Percentiles rank a stretch among this genome's conserved stretches.
phyloP scores from a whole-genome alignment of 768 basidiomycete genomes.

The Rhizopogon roseolus region DNA sequence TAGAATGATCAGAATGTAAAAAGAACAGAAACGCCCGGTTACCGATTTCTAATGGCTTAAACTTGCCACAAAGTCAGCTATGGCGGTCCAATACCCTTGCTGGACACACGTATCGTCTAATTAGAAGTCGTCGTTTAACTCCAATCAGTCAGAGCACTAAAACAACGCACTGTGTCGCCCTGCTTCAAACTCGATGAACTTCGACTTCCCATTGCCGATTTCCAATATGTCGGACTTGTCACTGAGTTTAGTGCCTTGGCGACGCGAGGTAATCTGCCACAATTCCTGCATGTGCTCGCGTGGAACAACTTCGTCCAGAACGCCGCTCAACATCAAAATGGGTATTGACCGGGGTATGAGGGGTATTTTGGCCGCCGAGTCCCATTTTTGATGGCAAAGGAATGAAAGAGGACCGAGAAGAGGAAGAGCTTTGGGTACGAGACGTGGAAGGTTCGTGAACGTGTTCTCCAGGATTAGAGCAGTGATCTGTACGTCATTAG shows the following conservation, averaged over 20 bases:
- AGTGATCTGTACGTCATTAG: constrained; percentile 43
- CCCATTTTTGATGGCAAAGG: constrained; percentile 87
- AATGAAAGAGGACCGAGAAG: constrained; percentile 67
- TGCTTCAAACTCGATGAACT: constrained; percentile 49
- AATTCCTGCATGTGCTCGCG: constrained; percentile 55
- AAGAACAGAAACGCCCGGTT: background rate
- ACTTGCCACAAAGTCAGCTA: constrained; percentile 42
- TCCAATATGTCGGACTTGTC: constrained; percentile 35
- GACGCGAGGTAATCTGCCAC: constrained; percentile 55
- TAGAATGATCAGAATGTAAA: background rate
- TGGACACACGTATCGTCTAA: constrained; percentile 54
- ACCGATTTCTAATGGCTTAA: background rate
- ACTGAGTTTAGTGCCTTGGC: constrained; percentile 32
- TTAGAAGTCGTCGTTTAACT: background rate
- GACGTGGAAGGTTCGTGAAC: constrained; percentile 76
- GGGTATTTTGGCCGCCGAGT: constrained; percentile 63
- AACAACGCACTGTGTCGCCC: constrained; percentile 49
- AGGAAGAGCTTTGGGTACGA: constrained; percentile 81
- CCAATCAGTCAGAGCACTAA: background rate
- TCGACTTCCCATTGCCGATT: constrained; percentile 47
- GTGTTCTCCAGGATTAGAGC: constrained; percentile 93
- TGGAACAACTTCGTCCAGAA: constrained; percentile 49
- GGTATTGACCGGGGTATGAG: constrained; percentile 62
- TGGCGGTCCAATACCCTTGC: constrained; percentile 49
- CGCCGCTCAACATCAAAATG: constrained; percentile 79